Evolutionary conservation across 331 rosid genomes (phyloP).

Genomic region (Erythrophleum ivorense): DNA sequence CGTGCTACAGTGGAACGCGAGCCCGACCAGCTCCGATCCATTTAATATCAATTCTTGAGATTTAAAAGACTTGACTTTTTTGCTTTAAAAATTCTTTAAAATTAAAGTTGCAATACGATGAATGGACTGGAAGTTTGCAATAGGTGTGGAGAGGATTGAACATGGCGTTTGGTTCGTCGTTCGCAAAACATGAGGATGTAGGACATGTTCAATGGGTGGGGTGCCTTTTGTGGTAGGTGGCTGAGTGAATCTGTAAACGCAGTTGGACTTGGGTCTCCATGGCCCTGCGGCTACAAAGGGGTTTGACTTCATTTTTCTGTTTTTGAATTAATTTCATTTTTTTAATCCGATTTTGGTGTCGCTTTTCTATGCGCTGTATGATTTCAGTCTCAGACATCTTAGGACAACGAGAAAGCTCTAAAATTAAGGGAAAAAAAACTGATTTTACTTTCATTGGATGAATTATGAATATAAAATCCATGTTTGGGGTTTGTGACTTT

Average conservation of each 20-base stretch:
- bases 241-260: slow-evolving; percentile 11
- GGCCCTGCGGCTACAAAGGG: background rate
- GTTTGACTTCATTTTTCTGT: slow-evolving; percentile 9
- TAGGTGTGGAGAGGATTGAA: background rate
- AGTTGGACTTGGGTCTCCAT: background rate
- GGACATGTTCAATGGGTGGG: background rate
- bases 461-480: background rate
- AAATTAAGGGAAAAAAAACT: background rate
- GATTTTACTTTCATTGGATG: background rate
- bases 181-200: slow-evolving; percentile 30
- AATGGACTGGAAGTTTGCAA: background rate
- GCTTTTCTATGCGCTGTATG: background rate
- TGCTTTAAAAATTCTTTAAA: background rate
- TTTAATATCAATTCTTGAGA: background rate
- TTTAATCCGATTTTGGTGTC: background rate
- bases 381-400: slow-evolving; percentile 2
- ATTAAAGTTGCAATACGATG: background rate
- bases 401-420: slow-evolving; percentile 6
- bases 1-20: slow-evolving; percentile 37
- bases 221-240: slow-evolving; percentile 11
- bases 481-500: background rate
- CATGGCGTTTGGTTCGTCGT: slow-evolving; percentile 36
- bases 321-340: background rate
- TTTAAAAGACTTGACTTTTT: background rate
- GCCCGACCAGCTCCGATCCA: background rate